phyloP scores from a whole-genome alignment of 805 yeast species.

The Kuraishia molischiana region DNA sequence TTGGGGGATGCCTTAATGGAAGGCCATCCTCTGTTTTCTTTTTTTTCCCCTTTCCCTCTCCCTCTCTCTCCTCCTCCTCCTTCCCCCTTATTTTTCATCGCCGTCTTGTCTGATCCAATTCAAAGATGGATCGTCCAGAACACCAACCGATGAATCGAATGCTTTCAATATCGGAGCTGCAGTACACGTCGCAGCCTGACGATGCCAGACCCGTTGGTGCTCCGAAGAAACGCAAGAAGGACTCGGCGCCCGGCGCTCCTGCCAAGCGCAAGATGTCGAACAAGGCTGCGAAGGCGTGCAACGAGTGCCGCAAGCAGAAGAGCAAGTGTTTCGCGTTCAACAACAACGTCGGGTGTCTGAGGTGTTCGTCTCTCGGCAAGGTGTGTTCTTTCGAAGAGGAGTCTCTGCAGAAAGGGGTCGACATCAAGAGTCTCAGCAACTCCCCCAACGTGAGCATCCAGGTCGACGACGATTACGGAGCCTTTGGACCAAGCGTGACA shows the following conservation, averaged over 20 bases:
- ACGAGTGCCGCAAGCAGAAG: constrained; percentile 21
- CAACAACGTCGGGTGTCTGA: constrained; percentile 37
- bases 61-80: too few species aligned
- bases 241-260: too few species aligned
- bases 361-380: constrained; percentile 45
- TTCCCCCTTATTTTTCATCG: too few species aligned
- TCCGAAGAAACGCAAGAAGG: too few species aligned
- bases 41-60: too few species aligned
- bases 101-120: too few species aligned
- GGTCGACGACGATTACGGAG: neutral
- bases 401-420: neutral
- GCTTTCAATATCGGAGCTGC: neutral
- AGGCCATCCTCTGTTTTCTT: too few species aligned
- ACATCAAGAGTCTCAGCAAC: neutral
- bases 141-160: too few species aligned
- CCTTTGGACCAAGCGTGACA: constrained; percentile 1
- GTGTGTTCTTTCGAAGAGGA: constrained; percentile 41
- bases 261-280: neutral
- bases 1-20: too few species aligned
- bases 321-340: constrained; percentile 52
- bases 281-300: constrained; percentile 21
- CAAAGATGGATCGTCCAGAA: too few species aligned
- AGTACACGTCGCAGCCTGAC: too few species aligned
- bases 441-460: neutral
- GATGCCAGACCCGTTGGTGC: too few species aligned